These are phyloP conservation scores for Persicaria maculosa DNA, from an alignment of 148 eudicot genomes.

Conservation along the genomic window DNA sequence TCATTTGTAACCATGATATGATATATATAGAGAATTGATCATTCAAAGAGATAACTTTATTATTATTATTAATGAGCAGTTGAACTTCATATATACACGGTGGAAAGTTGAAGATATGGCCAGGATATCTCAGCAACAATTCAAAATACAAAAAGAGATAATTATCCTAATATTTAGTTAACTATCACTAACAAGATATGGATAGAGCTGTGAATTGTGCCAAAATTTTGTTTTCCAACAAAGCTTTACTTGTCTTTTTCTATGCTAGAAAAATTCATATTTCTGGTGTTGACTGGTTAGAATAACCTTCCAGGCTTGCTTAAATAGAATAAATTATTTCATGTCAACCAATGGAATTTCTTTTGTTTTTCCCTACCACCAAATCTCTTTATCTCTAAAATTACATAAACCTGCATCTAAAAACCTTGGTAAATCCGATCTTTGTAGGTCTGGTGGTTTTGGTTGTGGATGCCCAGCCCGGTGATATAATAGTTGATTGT, in stretches of 20 bases:
- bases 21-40: no score
- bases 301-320: background rate
- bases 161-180: no score
- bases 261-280: no score
- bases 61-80: no score
- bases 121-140: no score
- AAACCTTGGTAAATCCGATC: background rate
- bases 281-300: background rate
- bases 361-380: background rate
- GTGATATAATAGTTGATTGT: conserved; percentile 77
- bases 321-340: background rate
- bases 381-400: background rate
- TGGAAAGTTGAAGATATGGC: no score
- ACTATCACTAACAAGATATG: no score
- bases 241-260: no score
- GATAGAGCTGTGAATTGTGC: background rate
- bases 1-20: background rate
- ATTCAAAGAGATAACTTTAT: no score
- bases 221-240: background rate
- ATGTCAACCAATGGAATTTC: background rate
- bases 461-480: conserved; percentile 83
- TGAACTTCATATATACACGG: no score
- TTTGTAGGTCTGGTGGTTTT: conserved; percentile 74
- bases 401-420: background rate
- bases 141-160: no score